Evolutionary conservation across 352 stramenopile species (phyloP).

Genomic region (Globisporangium alternatum): DNA sequence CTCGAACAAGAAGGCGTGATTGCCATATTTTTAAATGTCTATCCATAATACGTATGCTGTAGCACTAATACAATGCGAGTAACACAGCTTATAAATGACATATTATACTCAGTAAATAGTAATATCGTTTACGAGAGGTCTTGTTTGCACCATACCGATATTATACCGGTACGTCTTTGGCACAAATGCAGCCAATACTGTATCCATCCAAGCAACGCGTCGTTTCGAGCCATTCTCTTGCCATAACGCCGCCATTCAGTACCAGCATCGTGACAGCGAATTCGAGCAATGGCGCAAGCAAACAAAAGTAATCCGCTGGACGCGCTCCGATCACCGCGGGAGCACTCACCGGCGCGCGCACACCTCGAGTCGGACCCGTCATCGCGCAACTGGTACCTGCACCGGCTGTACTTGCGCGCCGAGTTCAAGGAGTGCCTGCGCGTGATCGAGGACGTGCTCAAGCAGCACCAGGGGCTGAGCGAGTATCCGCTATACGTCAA

Average conservation of each 20-base stretch:
- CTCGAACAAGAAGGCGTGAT: no score
- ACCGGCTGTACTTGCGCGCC: conserved; percentile 78
- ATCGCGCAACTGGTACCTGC: conserved; percentile 81
- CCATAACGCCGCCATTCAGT: not conserved
- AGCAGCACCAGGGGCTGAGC: conserved; percentile 78
- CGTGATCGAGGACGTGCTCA: conserved; percentile 88
- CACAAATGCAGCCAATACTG: conserved; percentile 2
- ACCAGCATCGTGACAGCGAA: not conserved
- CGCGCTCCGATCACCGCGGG: conserved; percentile 54
- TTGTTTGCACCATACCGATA: not conserved
- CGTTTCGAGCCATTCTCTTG: not conserved
- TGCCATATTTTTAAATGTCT: no score
- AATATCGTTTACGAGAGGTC: not conserved
- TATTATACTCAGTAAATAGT: no score
- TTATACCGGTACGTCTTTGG: not conserved
- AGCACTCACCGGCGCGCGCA: conserved; percentile 26
- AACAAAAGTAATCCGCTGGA: conserved; percentile 32
- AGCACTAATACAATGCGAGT: no score
- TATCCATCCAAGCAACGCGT: not conserved
- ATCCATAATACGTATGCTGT: no score
- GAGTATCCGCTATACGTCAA: conserved; percentile 94
- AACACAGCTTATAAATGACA: no score
- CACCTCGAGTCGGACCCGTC: conserved; percentile 40
- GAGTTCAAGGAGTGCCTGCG: conserved; percentile 88
- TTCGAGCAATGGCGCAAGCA: conserved; percentile 8